Base-by-base conservation (phyloP, 2,329 filamentous ascomycete species). In the Sporothrix schenckii region DNA sequence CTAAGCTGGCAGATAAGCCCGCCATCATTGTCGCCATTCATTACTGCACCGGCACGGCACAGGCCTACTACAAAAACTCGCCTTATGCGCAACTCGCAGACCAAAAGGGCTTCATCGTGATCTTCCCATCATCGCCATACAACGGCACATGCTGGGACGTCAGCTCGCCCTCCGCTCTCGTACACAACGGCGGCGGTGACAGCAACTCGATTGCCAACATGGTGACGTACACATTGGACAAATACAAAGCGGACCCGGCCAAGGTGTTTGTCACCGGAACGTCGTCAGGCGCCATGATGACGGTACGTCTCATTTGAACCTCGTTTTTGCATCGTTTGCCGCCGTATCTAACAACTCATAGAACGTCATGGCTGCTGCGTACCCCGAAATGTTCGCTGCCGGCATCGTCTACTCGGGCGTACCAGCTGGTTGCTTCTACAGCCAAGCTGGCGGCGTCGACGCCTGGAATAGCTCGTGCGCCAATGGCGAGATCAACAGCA, bases 141-240 rank as follows among this genome's bases (percentile, higher is more conserved):
- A 77, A 77, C n/a, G 85, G 80, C 14, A 79, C 78, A 30, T 89
- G 87, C 79, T 89, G 86, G 85, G 87, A 89, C 72, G 86, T 88
- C 2, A 83, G 83, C 16, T 85, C 82, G 24, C 79, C 78, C 39
- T 75, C 76, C 41, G 81, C 86, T 0, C 80, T 89, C 1, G 84
- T 82, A 3, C 87, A 87, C 74, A 81, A 85, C 69, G 86, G 85
- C 9, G 86, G 87, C 27, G 85, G 85, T 2, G 85, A 89, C 76
- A 85, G 82, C 65, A 83, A 84, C 54, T 81, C 82, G 0, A 86
- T 89, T 70, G 84, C 83, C 30, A 87, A 85, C 75, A 89, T 89
- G 86, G 86, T 88, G 61, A 80, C 78, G 52, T 88, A 86, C 74
- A 80, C 85, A 3, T 76, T 88, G n/a, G 73, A 76, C 10, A 81